These are phyloP conservation scores for Trichophyton equinum DNA, from an alignment of 2,329 filamentous ascomycete genomes.

Conservation along the genomic window DNA sequence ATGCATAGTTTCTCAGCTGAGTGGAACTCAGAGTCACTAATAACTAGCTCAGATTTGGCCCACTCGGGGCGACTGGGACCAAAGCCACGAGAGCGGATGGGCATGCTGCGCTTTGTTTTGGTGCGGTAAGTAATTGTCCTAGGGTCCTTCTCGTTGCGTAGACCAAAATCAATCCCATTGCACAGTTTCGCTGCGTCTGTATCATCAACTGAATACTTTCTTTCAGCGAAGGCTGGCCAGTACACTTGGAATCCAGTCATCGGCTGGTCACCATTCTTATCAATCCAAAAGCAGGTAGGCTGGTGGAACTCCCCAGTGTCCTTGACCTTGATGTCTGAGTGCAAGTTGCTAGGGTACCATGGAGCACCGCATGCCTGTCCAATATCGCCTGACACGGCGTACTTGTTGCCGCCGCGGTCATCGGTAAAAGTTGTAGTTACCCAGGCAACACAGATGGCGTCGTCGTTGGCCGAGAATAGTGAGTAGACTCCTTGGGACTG, in stretches of 20 bases:
- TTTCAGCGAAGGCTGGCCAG: not conserved
- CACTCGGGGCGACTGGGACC: not conserved
- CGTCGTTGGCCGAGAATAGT: not conserved
- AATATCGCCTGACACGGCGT: not conserved
- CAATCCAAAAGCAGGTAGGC: not conserved
- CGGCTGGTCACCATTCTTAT: not conserved
- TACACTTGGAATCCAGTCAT: not conserved
- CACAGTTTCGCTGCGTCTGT: not conserved
- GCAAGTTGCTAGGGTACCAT: not conserved
- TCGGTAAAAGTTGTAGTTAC: not conserved
- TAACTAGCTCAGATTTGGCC: constrained; percentile 9
- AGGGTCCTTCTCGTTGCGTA: not conserved
- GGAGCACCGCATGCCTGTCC: not conserved
- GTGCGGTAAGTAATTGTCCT: not conserved
- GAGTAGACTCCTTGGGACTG: not conserved
- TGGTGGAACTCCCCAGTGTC: not conserved
- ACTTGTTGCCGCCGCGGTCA: not conserved
- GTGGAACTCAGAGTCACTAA: constrained; percentile 16
- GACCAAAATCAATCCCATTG: not conserved
- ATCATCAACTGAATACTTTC: not conserved
- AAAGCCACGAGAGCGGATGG: not conserved
- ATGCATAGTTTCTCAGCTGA: constrained; percentile 23
- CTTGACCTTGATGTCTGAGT: not conserved
- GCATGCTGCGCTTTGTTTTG: not conserved
- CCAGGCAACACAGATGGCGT: not conserved